Conservation (phyloP, 805 yeast genomes). For the Sugiyamaella smithiae region DNA sequence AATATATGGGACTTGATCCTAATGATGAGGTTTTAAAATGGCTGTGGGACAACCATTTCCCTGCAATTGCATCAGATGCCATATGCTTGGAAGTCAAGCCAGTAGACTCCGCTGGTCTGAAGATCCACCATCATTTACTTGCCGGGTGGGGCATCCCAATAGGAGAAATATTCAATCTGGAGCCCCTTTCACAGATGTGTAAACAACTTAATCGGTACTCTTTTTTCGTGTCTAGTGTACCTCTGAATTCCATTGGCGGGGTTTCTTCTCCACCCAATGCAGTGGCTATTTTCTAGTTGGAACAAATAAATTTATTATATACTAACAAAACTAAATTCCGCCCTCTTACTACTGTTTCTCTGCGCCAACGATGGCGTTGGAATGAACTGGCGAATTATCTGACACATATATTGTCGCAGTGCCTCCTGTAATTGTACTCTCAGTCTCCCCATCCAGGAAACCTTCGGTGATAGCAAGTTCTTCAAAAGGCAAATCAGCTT, state of each 20-base stretch:
- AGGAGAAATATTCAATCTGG: conserved; percentile 37
- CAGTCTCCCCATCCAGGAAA: not conserved
- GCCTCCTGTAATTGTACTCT: not conserved
- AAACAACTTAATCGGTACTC: conserved; percentile 28
- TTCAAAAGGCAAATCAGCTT: not conserved
- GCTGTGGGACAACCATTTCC: conserved; percentile 32
- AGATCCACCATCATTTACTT: conserved; percentile 21
- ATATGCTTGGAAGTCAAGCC: conserved; percentile 31
- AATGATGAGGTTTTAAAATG: conserved; percentile 29
- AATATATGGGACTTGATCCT: conserved; percentile 28
- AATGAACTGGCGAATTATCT: not conserved
- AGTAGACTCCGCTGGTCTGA: conserved; percentile 16
- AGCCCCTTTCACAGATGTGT: conserved; percentile 31
- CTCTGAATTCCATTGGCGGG: conserved; percentile 36
- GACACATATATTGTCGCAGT: not conserved
- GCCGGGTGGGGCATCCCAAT: conserved; percentile 38
- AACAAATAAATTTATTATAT: too few species aligned
- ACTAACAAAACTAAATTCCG: too few species aligned
- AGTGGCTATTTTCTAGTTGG: conserved; percentile 39
- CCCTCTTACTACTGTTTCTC: too few species aligned
- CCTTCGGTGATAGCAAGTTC: not conserved
- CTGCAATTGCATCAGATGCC: conserved; percentile 33
- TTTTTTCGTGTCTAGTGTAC: conserved; percentile 35
- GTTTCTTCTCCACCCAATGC: conserved; percentile 44
- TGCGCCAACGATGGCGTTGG: too few species aligned